Percentiles rank a stretch among this genome's conserved stretches.
Evolutionary conservation across 805 yeast genomes (phyloP).

Genomic region (Hanseniaspora thailandica): DNA sequence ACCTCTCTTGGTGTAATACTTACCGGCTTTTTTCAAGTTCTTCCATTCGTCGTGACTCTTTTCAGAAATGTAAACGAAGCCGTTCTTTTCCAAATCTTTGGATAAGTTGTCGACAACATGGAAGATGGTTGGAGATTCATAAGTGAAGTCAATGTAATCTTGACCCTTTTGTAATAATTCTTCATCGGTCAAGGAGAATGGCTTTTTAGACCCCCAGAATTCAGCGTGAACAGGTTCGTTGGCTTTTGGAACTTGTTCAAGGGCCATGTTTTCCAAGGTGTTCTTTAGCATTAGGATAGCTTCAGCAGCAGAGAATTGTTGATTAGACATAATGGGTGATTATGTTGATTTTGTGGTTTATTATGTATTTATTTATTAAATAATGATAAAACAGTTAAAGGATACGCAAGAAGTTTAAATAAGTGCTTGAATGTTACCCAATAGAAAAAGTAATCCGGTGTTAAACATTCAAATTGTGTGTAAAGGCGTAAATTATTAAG

Average conservation of each 20-base stretch:
- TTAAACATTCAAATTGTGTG: too few relatives aligned
- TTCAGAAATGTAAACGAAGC: conserved; percentile 57
- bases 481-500: too few relatives aligned
- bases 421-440: too few relatives aligned
- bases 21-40: conserved; percentile 32
- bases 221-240: not conserved
- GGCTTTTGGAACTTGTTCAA: conserved; percentile 10
- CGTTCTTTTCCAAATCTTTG: conserved; percentile 39
- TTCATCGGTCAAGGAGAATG: conserved; percentile 15
- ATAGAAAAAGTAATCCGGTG: too few relatives aligned
- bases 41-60: conserved; percentile 32
- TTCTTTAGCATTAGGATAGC: conserved; percentile 23
- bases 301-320: not conserved
- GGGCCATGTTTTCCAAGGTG: conserved; percentile 22
- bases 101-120: conserved; percentile 53
- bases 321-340: not conserved
- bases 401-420: too few relatives aligned
- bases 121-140: conserved; percentile 59
- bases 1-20: conserved; percentile 56
- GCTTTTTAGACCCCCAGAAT: conserved; percentile 10
- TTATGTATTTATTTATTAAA: not conserved
- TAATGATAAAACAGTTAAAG: not conserved
- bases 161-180: conserved; percentile 29
- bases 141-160: conserved; percentile 61
- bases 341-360: not conserved